These are phyloP conservation scores for Pythium brachiatum DNA, from an alignment of 352 stramenopile species.

Conservation along the genomic window DNA sequence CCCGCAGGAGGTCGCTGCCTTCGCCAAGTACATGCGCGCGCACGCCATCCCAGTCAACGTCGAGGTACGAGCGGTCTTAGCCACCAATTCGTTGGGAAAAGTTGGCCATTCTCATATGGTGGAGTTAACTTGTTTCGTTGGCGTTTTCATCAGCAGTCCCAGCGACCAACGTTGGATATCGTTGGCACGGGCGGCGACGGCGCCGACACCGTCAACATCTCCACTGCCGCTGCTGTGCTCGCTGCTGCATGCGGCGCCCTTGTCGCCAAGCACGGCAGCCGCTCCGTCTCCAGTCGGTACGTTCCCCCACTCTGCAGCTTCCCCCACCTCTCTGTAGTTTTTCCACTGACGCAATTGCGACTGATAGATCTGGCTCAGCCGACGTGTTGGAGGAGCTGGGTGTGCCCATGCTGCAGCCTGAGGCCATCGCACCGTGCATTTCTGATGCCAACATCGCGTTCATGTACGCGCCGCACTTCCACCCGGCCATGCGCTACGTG, in stretches of 20 bases:
- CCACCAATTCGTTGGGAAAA: not conserved
- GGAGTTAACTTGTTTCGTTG: not conserved
- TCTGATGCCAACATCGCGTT: constrained; percentile 93
- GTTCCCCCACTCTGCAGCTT: not conserved
- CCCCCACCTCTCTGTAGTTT: not conserved
- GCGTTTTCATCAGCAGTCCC: constrained; percentile 24
- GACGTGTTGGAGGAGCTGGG: constrained; percentile 97
- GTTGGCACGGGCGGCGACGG: constrained; percentile 98
- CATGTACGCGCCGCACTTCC: constrained; percentile 97
- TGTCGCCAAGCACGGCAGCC: constrained; percentile 97
- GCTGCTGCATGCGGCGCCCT: constrained; percentile 91
- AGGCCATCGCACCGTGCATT: constrained; percentile 92
- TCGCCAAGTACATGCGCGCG: constrained; percentile 95
- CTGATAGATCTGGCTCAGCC: constrained; percentile 85
- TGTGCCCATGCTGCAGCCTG: constrained; percentile 92
- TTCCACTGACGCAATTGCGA: too few species aligned
- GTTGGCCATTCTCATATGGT: not conserved
- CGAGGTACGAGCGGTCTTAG: constrained; percentile 23
- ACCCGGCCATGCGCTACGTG: constrained; percentile 95
- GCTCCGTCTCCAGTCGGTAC: constrained; percentile 92
- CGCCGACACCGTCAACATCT: constrained; percentile 98
- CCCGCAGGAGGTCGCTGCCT: constrained; percentile 92
- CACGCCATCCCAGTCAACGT: constrained; percentile 85
- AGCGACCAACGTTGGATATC: constrained; percentile 95
- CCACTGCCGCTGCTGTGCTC: constrained; percentile 93